phyloP scores from a whole-genome alignment of 148 eudicot genomes.

The Fagopyrum homotropicum region DNA sequence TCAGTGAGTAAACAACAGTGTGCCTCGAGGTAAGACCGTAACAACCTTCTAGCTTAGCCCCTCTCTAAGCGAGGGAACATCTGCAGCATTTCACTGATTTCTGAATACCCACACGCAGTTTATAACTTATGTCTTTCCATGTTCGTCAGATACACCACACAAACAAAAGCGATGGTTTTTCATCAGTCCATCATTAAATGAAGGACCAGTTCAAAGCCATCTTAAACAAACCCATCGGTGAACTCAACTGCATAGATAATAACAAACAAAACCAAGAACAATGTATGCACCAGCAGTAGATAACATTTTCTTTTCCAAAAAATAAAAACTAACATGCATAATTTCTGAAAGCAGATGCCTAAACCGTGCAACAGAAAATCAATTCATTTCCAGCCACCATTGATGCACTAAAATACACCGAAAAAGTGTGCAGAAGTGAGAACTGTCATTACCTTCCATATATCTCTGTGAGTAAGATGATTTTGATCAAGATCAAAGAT shows the following conservation, averaged over 20 bases:
- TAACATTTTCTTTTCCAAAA: neutral
- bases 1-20: neutral
- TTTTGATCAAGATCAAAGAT: slow-evolving; percentile 89
- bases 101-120: neutral
- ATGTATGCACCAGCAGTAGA: neutral
- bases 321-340: neutral
- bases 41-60: neutral
- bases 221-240: neutral
- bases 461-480: slow-evolving; percentile 75
- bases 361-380: neutral
- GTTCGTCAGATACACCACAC: neutral
- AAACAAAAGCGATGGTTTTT: neutral
- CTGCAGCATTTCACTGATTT: neutral
- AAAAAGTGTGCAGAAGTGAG: neutral
- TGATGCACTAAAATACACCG: neutral
- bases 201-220: neutral
- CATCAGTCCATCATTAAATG: neutral
- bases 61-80: neutral
- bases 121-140: neutral
- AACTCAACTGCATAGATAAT: neutral
- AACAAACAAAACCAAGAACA: neutral
- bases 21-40: neutral
- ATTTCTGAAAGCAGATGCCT: neutral
- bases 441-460: slow-evolving; percentile 68
- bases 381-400: neutral